These are phyloP conservation scores for Colletotrichum coccodes DNA, from an alignment of 2,329 filamentous ascomycete genomes.

Conservation along the genomic window DNA sequence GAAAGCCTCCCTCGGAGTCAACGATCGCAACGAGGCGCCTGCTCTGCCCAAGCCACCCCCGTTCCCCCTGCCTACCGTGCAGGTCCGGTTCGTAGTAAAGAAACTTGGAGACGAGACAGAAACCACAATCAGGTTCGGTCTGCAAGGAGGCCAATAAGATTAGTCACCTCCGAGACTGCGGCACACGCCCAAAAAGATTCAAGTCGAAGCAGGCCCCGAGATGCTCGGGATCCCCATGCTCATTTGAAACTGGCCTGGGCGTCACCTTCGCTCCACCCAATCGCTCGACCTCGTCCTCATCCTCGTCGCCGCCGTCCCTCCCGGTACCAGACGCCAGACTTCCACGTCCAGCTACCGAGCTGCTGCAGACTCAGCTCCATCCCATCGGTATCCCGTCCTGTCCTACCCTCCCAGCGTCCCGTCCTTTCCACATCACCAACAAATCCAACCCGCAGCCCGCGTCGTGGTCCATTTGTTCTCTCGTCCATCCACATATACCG, in stretches of 20 bases:
- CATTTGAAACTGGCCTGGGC: slow-evolving; percentile 25
- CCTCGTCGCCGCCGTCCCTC: background rate
- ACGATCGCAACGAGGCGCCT: background rate
- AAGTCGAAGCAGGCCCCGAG: background rate
- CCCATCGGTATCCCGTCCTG: background rate
- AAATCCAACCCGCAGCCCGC: background rate
- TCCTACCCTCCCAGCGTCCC: background rate
- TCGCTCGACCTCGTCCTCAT: background rate
- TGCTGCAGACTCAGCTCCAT: too few relatives aligned
- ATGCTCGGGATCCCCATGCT: slow-evolving; percentile 6
- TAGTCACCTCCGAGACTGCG: background rate
- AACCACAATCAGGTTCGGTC: background rate
- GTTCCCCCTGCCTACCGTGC: background rate
- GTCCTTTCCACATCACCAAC: background rate
- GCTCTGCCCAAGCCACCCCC: background rate
- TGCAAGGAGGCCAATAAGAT: background rate
- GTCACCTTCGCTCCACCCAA: background rate
- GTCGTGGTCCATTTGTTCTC: background rate
- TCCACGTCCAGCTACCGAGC: too few relatives aligned
- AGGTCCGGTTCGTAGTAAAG: background rate
- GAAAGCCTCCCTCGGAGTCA: background rate
- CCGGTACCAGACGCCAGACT: background rate
- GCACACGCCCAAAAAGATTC: background rate
- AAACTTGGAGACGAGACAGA: background rate
- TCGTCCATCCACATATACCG: background rate